A percentile compares a stretch with the other conserved stretches of the same genome.
Conservation (phyloP, 805 yeast genomes). For the Saccharomycopsis selenospora region DNA sequence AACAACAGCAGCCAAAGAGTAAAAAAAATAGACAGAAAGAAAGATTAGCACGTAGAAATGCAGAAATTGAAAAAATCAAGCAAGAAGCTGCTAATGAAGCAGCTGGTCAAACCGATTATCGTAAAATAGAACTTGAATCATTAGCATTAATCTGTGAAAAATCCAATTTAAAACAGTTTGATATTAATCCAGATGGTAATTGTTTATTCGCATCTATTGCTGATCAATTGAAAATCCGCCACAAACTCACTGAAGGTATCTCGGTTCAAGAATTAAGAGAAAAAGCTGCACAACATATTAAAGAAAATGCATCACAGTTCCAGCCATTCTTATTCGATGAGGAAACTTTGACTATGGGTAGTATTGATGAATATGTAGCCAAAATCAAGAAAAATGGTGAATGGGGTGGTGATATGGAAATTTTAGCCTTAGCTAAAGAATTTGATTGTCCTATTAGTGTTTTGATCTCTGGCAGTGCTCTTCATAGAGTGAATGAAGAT, state of each 20-base stretch:
- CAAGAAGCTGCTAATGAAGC: conserved; percentile 73
- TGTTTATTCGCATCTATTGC: conserved; percentile 82
- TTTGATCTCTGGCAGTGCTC: conserved; percentile 68
- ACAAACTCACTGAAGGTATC: conserved; percentile 27
- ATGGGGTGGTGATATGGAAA: conserved; percentile 97
- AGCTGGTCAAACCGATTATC: conserved; percentile 51
- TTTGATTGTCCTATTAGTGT: conserved; percentile 70
- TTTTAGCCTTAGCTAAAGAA: conserved; percentile 69
- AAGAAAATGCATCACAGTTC: conserved; percentile 58
- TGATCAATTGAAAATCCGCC: conserved; percentile 64
- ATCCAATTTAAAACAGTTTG: conserved; percentile 47
- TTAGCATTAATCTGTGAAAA: conserved; percentile 46
- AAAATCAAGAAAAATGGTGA: conserved; percentile 70
- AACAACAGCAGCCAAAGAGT: conserved; percentile 28
- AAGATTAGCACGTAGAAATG: conserved; percentile 67
- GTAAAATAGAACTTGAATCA: conserved; percentile 64
- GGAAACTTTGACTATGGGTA: conserved; percentile 52
- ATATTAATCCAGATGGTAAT: conserved; percentile 88
- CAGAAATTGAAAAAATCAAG: conserved; percentile 52
- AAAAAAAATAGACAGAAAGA: conserved; percentile 82
- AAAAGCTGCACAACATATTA: conserved; percentile 60
- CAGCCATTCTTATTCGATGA: conserved; percentile 82
- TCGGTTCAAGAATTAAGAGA: conserved; percentile 51
- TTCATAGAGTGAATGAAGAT: conserved; percentile 54
- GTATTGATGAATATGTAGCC: conserved; percentile 59